A percentile compares a stretch with the other conserved stretches of the same genome.
Conservation (phyloP, 179 eudicot species). For the Silene noctiflora region DNA sequence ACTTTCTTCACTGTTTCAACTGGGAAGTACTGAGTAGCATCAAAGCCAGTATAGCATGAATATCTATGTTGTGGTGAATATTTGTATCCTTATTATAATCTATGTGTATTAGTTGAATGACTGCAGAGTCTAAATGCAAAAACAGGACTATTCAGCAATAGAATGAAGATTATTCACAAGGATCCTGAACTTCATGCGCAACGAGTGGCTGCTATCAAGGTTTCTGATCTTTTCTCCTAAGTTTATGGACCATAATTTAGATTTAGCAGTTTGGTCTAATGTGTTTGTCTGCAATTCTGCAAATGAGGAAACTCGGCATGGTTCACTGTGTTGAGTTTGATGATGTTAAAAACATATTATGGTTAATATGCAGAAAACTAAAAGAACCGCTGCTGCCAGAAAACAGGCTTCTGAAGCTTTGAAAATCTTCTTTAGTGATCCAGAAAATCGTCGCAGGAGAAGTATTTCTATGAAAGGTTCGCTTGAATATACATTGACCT, state of each 20-base stretch:
- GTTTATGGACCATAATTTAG: background rate
- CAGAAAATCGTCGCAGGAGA: constrained; percentile 85
- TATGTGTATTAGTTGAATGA: constrained; percentile 76
- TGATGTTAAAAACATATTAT: background rate
- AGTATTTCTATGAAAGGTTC: constrained; percentile 85
- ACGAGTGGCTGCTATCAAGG: constrained; percentile 95
- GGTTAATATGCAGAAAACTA: constrained; percentile 51
- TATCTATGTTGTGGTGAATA: background rate
- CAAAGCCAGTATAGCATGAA: background rate
- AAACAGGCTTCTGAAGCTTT: constrained; percentile 80
- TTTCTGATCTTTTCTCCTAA: constrained; percentile 17
- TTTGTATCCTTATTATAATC: constrained; percentile 42
- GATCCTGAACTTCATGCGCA: constrained; percentile 86
- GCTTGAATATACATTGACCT: background rate
- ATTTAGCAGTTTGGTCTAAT: background rate
- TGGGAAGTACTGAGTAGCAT: background rate
- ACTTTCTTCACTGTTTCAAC: background rate
- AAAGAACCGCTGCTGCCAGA: constrained; percentile 70
- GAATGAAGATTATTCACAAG: constrained; percentile 91
- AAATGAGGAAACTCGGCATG: background rate
- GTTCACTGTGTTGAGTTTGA: background rate
- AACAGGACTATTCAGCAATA: constrained; percentile 87
- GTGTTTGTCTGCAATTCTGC: background rate
- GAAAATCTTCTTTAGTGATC: constrained; percentile 75
- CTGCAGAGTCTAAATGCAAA: constrained; percentile 97